phyloP scores from a whole-genome alignment of 768 basidiomycete genomes.

The Terana coerulea region DNA sequence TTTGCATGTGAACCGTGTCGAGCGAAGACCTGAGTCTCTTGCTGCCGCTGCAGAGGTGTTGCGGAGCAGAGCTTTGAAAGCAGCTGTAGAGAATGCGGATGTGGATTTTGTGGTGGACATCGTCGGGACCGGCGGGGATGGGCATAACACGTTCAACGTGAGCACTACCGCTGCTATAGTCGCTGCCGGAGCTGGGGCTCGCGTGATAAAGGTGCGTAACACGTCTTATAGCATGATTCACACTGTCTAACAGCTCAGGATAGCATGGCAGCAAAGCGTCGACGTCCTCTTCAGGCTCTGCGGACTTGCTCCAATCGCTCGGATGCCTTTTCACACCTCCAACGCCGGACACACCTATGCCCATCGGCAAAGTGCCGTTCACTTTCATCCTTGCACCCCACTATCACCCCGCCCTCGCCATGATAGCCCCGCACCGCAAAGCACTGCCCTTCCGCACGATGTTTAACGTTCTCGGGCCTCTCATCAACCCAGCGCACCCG shows the following conservation, averaged over 20 bases:
- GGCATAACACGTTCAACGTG: constrained; percentile 94
- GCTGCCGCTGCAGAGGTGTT: constrained; percentile 77
- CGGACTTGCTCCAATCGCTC: constrained; percentile 84
- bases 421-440: constrained; percentile 80
- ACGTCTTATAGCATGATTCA: neutral
- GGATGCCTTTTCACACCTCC: constrained; percentile 73
- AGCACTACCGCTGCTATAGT: constrained; percentile 93
- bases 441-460: constrained; percentile 91
- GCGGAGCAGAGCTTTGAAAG: constrained; percentile 61
- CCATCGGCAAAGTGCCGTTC: constrained; percentile 72
- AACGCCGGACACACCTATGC: constrained; percentile 48
- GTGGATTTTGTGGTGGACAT: constrained; percentile 73
- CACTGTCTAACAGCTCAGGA: neutral
- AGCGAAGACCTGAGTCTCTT: constrained; percentile 71
- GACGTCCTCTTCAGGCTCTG: constrained; percentile 91
- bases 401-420: constrained; percentile 84
- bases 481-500: constrained; percentile 88
- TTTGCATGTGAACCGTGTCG: constrained; percentile 74
- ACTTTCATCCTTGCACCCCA: constrained; percentile 92
- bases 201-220: constrained; percentile 82
- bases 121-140: constrained; percentile 94
- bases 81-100: constrained; percentile 52
- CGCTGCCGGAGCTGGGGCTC: constrained; percentile 90
- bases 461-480: constrained; percentile 92
- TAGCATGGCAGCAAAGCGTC: constrained; percentile 91